Evolutionary conservation across 495 filamentous ascomycete genomes (phyloP).

Genomic region (Penicillium dipodomyicola): DNA sequence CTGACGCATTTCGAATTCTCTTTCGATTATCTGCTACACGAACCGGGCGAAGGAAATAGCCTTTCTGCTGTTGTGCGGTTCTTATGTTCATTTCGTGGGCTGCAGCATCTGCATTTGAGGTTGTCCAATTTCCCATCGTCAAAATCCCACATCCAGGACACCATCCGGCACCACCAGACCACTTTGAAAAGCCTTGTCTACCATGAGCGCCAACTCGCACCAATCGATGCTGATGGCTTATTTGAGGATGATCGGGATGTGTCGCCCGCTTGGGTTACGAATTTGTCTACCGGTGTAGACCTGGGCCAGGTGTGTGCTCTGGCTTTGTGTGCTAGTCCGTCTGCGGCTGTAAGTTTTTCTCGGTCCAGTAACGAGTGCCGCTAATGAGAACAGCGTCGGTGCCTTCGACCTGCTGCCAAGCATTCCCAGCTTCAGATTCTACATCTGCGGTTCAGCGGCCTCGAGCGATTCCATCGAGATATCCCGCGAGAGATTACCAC

Average conservation of each 20-base stretch:
- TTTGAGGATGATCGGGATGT: conserved; percentile 10
- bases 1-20: neutral
- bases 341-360: neutral
- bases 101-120: conserved; percentile 6
- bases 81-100: neutral
- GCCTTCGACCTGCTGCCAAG: neutral
- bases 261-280: neutral
- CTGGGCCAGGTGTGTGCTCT: conserved; percentile 2
- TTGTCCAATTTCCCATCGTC: conserved; percentile 7
- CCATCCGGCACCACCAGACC: neutral
- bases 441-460: neutral
- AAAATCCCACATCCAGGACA: neutral
- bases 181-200: conserved; percentile 13
- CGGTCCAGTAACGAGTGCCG: neutral
- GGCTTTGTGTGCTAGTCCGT: conserved; percentile 4
- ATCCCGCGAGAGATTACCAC: neutral
- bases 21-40: conserved; percentile 1
- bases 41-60: neutral
- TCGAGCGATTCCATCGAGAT: conserved; percentile 3
- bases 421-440: neutral
- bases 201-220: conserved; percentile 9
- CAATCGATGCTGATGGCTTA: conserved; percentile 7
- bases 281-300: neutral
- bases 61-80: neutral
- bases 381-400: neutral